A percentile compares a stretch with the other conserved stretches of the same genome.
phyloP scores from a whole-genome alignment of 352 stramenopile species.

The Phytophthora sp. region DNA sequence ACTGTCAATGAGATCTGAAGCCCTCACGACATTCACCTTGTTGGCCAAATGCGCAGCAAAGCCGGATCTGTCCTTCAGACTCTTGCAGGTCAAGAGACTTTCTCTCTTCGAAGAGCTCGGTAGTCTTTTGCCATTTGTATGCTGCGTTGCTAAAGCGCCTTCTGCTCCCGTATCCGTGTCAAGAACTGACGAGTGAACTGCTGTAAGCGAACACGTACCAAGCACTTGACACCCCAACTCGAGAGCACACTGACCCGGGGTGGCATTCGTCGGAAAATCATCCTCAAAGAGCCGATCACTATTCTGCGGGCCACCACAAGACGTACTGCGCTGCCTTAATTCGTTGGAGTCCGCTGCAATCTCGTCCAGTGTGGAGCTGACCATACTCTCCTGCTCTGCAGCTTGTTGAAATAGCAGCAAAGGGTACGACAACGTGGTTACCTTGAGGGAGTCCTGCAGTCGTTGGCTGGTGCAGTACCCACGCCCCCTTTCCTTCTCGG shows the following conservation, averaged over 20 bases:
- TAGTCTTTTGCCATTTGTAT: slow-evolving; percentile 31
- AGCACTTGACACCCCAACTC: slow-evolving; percentile 73
- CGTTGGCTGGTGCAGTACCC: slow-evolving; percentile 69
- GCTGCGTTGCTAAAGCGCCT: slow-evolving; percentile 11
- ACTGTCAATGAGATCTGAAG: slow-evolving; percentile 64
- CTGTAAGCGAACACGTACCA: slow-evolving; percentile 60
- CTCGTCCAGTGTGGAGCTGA: slow-evolving; percentile 70
- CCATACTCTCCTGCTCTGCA: slow-evolving; percentile 74
- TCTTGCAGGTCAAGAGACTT: slow-evolving; percentile 67
- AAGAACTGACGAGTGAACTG: slow-evolving; percentile 39
- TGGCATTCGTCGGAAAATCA: slow-evolving; percentile 75
- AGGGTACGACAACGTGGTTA: slow-evolving; percentile 72
- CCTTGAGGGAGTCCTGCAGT: slow-evolving; percentile 75
- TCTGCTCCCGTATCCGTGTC: slow-evolving; percentile 23
- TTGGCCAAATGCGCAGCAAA: slow-evolving; percentile 79
- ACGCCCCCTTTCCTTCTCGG: slow-evolving; percentile 69
- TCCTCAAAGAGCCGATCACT: slow-evolving; percentile 65
- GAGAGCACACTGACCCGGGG: slow-evolving; percentile 69
- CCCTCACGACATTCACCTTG: slow-evolving; percentile 63
- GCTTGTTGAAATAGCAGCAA: slow-evolving; percentile 76
- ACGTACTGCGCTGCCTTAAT: slow-evolving; percentile 2
- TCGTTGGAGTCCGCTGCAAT: slow-evolving; percentile 32
- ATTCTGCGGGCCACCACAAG: slow-evolving; percentile 5
- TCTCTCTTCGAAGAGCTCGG: slow-evolving; percentile 24
- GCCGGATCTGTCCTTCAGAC: slow-evolving; percentile 59